These are phyloP conservation scores for Picochlorum sp. DNA, from an alignment of 139 green algal genomes.

Conservation along the genomic window DNA sequence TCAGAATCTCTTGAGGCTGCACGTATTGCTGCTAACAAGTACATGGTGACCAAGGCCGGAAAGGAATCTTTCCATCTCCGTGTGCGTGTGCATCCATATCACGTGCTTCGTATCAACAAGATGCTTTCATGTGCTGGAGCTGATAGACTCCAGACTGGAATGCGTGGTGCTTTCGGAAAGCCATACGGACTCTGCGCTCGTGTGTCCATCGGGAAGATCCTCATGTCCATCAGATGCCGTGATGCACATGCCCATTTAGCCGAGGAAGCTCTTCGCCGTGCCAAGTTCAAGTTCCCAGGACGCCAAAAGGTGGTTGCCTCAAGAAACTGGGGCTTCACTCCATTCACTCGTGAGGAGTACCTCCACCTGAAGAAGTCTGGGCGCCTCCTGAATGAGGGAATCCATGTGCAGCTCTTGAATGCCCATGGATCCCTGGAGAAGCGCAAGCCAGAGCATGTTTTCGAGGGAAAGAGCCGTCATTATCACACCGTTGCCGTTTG, in stretches of 20 bases:
- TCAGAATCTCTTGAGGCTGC: conserved; percentile 91
- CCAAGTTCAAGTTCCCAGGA: conserved; percentile 99
- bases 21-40: conserved; percentile 99
- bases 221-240: conserved; percentile 94
- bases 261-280: conserved; percentile 88
- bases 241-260: conserved; percentile 70
- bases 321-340: conserved; percentile 98
- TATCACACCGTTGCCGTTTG: conserved; percentile 36
- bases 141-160: conserved; percentile 96
- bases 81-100: conserved; percentile 97
- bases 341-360: conserved; percentile 81
- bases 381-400: conserved; percentile 76
- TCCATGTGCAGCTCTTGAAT: conserved; percentile 63
- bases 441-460: conserved; percentile 50
- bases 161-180: conserved; percentile 98
- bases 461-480: conserved; percentile 41
- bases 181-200: conserved; percentile 80
- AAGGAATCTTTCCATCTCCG: conserved; percentile 99
- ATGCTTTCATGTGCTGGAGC: conserved; percentile 99
- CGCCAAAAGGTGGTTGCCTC: conserved; percentile 95
- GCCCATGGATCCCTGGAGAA: conserved; percentile 61
- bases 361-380: conserved; percentile 85
- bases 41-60: conserved; percentile 95
- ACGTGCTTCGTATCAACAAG: conserved; percentile 99
- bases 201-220: conserved; percentile 94